A percentile compares a stretch with the other conserved stretches of the same genome.
Evolutionary conservation across 73 alveolate genomes (phyloP).

Genomic region (Paramecium sonneborni): DNA sequence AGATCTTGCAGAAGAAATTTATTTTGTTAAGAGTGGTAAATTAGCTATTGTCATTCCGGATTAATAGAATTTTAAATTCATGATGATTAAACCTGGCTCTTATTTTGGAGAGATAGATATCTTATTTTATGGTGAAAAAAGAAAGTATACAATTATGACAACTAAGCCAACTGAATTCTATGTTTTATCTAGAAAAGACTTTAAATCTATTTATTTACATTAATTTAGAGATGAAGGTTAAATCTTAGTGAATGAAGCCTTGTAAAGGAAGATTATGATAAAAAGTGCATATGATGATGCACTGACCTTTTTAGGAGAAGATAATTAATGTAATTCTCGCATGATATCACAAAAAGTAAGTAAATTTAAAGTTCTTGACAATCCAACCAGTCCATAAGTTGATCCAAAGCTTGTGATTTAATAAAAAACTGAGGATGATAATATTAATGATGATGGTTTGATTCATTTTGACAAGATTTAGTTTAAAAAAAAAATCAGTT

Average conservation of each 20-base stretch:
- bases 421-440: background rate
- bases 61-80: slow-evolving; percentile 54
- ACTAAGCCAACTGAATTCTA: slow-evolving; percentile 28
- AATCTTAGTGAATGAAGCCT: background rate
- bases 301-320: background rate
- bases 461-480: background rate
- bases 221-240: slow-evolving; percentile 24
- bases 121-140: slow-evolving; percentile 30
- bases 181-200: background rate
- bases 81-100: slow-evolving; percentile 68
- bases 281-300: background rate
- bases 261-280: background rate
- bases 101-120: slow-evolving; percentile 81
- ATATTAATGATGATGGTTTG: background rate
- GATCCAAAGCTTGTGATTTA: background rate
- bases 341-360: background rate
- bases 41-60: slow-evolving; percentile 71
- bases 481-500: background rate
- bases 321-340: background rate
- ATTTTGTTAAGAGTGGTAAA: slow-evolving; percentile 73
- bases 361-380: background rate
- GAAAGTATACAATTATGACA: slow-evolving; percentile 52
- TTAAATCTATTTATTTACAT: background rate
- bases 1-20: slow-evolving; percentile 74
- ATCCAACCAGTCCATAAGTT: background rate